Evolutionary conservation across 1,284 basidiomycete species (phyloP), one percentile per base, ranked within the genome.

Genomic region (Trichosporon coremiiforme): DNA sequence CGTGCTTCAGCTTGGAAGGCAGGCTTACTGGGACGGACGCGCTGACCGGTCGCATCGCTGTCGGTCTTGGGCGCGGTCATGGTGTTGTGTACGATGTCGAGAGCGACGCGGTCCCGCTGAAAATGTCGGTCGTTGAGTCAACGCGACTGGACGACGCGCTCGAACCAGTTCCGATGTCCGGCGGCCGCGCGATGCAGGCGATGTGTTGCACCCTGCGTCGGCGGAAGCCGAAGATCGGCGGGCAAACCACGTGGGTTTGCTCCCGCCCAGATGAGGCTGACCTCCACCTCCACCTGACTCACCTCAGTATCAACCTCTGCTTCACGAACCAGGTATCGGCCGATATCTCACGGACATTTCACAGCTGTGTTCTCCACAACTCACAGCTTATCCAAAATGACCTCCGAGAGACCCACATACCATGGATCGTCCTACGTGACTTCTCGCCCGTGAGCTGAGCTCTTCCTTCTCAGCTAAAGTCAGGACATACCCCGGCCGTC

Each of bases 361-460:
- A 5, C 15, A 17, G 17, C 41, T n/a, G 2, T 45, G 17, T 15
- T 17, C 15, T n/a, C 29, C 64, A 22, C 17, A 22, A 1, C 22
- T 41, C 2, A 4, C 13, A n/a, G 47, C n/a, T n/a, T n/a, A n/a
- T n/a, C n/a, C n/a, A n/a, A n/a, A 25, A 67, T 67, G 66, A 67
- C 66, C n/a, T 36, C 60, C 12, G 66, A 67, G 35, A 60, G 66
- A 7, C 66, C 66, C 8, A 64, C 60, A 0, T 67, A 67, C 45
- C 31, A 67, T 33, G 66, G 41, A 9, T 20, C 45, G 7, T 31
- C 38, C 45, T 79, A 79, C 63, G 74, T 79, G 29, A 66, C 73
- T 12, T 70, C 68, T 65, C 71, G 78, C 15, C 77, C 77, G 78
- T 79, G 36, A 65, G 77, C 74, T 12, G 1, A 41, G 35, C 38